phyloP scores from a whole-genome alignment of 129 eudicot genomes.

The Ambrosia artemisiifolia region DNA sequence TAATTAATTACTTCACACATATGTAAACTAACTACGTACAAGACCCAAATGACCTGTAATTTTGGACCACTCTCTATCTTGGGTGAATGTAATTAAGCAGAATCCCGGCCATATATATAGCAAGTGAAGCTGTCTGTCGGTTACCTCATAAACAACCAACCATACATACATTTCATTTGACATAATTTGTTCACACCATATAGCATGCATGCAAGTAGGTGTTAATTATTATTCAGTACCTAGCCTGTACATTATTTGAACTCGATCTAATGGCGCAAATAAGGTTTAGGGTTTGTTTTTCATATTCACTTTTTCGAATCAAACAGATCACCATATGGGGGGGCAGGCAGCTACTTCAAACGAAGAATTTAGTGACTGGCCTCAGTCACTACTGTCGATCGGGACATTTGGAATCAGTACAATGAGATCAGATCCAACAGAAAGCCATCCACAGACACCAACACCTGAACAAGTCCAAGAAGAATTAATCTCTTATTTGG shows the following conservation, averaged over 20 bases:
- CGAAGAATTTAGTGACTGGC: slow-evolving; percentile 91
- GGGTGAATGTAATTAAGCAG: slow-evolving; percentile 5
- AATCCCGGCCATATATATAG: not conserved
- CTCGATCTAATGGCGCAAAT: not conserved
- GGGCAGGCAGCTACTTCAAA: slow-evolving; percentile 31
- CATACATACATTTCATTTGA: not conserved
- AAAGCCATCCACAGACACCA: slow-evolving; percentile 23
- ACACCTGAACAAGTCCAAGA: slow-evolving; percentile 30
- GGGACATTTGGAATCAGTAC: slow-evolving; percentile 69
- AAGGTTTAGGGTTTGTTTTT: not conserved
- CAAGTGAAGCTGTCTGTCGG: not conserved
- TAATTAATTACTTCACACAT: no score
- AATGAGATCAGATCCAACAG: slow-evolving; percentile 32
- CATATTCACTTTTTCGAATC: not conserved
- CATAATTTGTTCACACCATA: slow-evolving; percentile 6
- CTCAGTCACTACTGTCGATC: slow-evolving; percentile 64
- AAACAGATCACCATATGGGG: slow-evolving; percentile 29
- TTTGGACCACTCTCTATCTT: slow-evolving; percentile 11
- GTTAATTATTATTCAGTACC: not conserved
- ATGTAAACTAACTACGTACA: no score
- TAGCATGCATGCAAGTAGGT: not conserved
- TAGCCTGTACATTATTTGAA: not conserved
- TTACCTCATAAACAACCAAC: slow-evolving; percentile 2
- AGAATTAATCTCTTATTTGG: slow-evolving; percentile 33
- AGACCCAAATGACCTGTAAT: not conserved